Percentiles rank a stretch among this genome's conserved stretches.
Conservation (phyloP, 106 monocot species). For the Vanilla planifolia region DNA sequence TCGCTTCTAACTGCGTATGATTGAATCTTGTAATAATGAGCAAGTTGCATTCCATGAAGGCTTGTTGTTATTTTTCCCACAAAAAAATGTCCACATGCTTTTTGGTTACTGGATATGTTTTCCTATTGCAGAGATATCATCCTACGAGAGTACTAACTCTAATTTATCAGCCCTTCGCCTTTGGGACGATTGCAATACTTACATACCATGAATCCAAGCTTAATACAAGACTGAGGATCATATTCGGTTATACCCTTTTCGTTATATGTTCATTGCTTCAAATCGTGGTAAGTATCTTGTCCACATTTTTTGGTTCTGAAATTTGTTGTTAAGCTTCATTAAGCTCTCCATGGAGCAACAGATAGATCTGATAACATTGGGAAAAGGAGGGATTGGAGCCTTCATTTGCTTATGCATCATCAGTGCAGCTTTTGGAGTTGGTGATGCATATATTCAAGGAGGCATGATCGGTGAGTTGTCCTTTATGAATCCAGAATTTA, state of each 20-base stretch:
- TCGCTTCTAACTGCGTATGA: too few species aligned
- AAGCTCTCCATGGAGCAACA: neutral
- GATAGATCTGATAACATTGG: constrained; percentile 56
- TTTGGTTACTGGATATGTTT: too few species aligned
- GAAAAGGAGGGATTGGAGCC: constrained; percentile 41
- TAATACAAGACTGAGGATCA: constrained; percentile 21
- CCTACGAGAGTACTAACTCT: constrained; percentile 28
- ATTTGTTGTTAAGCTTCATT: neutral
- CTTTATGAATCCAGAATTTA: constrained; percentile 58
- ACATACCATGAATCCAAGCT: constrained; percentile 24
- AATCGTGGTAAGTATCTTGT: constrained; percentile 17
- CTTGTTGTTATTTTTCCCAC: too few species aligned
- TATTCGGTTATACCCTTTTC: constrained; percentile 22
- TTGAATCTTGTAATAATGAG: too few species aligned
- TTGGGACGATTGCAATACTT: constrained; percentile 17
- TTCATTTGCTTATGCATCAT: constrained; percentile 42
- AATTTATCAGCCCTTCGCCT: constrained; percentile 30
- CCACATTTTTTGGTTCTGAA: neutral
- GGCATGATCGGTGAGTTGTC: constrained; percentile 68
- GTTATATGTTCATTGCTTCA: constrained; percentile 16
- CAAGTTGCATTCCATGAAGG: too few species aligned
- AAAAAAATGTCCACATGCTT: too few species aligned
- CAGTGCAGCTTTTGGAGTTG: constrained; percentile 54
- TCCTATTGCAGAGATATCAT: constrained; percentile 21
- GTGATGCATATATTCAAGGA: constrained; percentile 57